Evolutionary conservation across 805 yeast species (phyloP).

Genomic region (Metschnikowia cubensis): DNA sequence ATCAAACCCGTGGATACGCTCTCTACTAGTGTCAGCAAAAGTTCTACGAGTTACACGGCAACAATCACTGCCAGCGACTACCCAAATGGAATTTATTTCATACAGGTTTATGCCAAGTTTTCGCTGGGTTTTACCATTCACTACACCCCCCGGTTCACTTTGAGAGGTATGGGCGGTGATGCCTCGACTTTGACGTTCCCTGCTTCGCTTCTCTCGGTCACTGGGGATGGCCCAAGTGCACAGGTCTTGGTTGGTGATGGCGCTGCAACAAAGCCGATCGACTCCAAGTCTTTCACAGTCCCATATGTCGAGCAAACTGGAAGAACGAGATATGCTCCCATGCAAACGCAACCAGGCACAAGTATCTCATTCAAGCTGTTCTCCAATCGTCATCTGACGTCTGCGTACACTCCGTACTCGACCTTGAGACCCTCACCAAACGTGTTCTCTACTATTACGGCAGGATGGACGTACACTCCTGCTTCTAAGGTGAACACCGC

Average conservation of each 20-base stretch:
- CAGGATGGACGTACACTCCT: slow-evolving; percentile 76
- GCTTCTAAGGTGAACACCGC: slow-evolving; percentile 67
- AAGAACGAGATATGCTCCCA: slow-evolving; percentile 76
- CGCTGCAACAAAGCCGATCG: slow-evolving; percentile 19
- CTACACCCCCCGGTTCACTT: slow-evolving; percentile 61
- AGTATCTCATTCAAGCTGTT: slow-evolving; percentile 63
- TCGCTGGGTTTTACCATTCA: slow-evolving; percentile 52
- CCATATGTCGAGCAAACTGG: slow-evolving; percentile 82
- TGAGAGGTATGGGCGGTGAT: slow-evolving; percentile 72
- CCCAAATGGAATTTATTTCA: slow-evolving; percentile 63
- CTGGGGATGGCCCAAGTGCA: slow-evolving; percentile 40
- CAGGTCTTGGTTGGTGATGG: slow-evolving; percentile 24
- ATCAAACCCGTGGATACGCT: slow-evolving; percentile 40
- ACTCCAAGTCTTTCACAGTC: slow-evolving; percentile 53
- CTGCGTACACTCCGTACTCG: slow-evolving; percentile 55
- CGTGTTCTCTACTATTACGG: slow-evolving; percentile 65
- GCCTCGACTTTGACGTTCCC: slow-evolving; percentile 40
- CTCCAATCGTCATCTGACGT: slow-evolving; percentile 63
- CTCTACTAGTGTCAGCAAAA: slow-evolving; percentile 17
- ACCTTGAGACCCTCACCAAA: slow-evolving; percentile 43
- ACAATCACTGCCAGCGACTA: slow-evolving; percentile 41
- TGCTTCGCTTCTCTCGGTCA: slow-evolving; percentile 27
- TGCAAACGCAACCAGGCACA: slow-evolving; percentile 85
- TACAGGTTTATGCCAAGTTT: slow-evolving; percentile 60
- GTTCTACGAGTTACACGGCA: slow-evolving; percentile 36